Percentiles rank a stretch among this genome's conserved stretches.
These are phyloP conservation scores for Suhomyces wounanorum DNA, from an alignment of 1,139 yeast species.

Conservation along the genomic window DNA sequence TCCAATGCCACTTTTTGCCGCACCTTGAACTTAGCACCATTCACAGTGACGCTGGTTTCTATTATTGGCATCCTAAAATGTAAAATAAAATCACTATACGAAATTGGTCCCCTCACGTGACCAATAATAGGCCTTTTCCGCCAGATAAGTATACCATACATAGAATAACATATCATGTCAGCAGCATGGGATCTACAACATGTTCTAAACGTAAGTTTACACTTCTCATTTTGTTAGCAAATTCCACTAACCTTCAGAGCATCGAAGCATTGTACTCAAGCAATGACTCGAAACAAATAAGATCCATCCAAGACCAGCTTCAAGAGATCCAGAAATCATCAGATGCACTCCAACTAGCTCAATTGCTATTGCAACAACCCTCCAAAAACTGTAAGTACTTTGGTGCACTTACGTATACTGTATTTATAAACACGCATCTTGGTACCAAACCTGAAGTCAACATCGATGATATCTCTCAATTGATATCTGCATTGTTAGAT, in stretches of 20 bases:
- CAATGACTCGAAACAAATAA: constrained; percentile 45
- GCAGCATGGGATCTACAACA: constrained; percentile 16
- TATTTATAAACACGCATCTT: constrained; percentile 47
- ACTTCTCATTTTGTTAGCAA: not conserved
- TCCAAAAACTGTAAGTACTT: constrained; percentile 61
- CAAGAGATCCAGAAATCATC: constrained; percentile 58
- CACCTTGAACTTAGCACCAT: no score
- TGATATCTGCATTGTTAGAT: constrained; percentile 13
- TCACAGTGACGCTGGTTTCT: no score
- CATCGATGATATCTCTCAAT: constrained; percentile 4
- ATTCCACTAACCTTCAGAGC: constrained; percentile 21
- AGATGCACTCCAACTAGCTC: constrained; percentile 54
- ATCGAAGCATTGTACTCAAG: constrained; percentile 46
- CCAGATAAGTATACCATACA: not conserved
- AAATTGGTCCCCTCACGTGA: not conserved
- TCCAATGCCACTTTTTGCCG: not conserved
- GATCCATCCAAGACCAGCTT: constrained; percentile 49
- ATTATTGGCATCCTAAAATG: no score
- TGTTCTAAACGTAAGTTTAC: constrained; percentile 14
- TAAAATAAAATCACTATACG: no score
- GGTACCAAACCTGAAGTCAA: constrained; percentile 1
- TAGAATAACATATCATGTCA: constrained; percentile 10
- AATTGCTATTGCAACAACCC: constrained; percentile 41
- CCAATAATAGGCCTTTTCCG: not conserved
- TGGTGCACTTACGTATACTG: constrained; percentile 71